phyloP scores from a whole-genome alignment of 192 early-diverging fungal genomes.

The Lobosporangium transversale region DNA sequence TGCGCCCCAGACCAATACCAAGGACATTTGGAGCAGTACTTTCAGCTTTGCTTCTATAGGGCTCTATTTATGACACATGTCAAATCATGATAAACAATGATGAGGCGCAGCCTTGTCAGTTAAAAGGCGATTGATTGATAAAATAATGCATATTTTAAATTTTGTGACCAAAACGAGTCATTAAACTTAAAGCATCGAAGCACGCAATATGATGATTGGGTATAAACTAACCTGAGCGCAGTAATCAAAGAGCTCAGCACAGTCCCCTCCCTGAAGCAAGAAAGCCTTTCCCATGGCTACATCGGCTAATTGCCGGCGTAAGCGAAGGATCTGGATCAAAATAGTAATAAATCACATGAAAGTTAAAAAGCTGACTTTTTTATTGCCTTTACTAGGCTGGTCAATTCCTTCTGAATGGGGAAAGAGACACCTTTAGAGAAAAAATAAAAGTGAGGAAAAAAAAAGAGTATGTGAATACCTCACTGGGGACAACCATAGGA shows the following conservation, averaged over 20 bases:
- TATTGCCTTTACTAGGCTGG: no score
- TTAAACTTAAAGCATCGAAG: slow-evolving; percentile 3
- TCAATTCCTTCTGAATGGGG: no score
- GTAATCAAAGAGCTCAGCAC: slow-evolving; percentile 98
- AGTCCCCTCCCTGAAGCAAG: slow-evolving; percentile 97
- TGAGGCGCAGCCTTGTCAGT: background rate
- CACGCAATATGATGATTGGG: background rate
- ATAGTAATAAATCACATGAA: background rate
- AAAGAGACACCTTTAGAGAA: no score
- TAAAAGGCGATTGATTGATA: no score
- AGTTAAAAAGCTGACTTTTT: no score
- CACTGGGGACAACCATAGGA: slow-evolving; percentile 86
- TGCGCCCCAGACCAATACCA: slow-evolving; percentile 94
- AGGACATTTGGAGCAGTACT: slow-evolving; percentile 96
- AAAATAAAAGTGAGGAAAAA: no score
- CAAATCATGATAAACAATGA: background rate
- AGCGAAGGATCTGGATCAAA: slow-evolving; percentile 72
- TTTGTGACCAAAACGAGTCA: slow-evolving; percentile 41
- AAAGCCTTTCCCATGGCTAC: slow-evolving; percentile 93
- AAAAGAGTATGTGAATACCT: no score
- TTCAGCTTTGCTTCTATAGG: slow-evolving; percentile 96
- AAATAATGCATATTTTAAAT: no score
- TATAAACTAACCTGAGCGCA: slow-evolving; percentile 78
- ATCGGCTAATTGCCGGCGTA: slow-evolving; percentile 85
- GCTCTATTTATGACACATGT: slow-evolving; percentile 48